Percentiles rank a stretch among this genome's conserved stretches.
Evolutionary conservation across 345 rosid genomes (phyloP).

Genomic region (Microthlaspi erraticum): DNA sequence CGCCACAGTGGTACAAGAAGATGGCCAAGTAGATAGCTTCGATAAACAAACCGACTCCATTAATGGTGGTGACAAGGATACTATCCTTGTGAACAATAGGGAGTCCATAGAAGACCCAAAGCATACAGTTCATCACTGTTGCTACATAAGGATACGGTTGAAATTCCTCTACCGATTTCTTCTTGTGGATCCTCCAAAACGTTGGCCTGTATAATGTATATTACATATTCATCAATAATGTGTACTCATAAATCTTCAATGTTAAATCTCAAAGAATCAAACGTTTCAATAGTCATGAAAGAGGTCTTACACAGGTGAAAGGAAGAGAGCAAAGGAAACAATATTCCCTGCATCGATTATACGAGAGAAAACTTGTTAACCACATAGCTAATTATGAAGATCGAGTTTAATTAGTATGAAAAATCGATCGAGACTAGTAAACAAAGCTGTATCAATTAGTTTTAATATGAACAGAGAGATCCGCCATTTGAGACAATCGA

Average conservation of each 20-base stretch:
- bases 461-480: no score
- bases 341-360: conserved; percentile 52
- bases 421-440: background rate
- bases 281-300: background rate
- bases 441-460: no score
- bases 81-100: conserved; percentile 61
- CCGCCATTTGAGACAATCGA: background rate
- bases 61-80: conserved; percentile 53
- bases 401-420: no score
- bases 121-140: conserved; percentile 53
- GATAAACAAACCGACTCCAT: conserved; percentile 43
- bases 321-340: conserved; percentile 56
- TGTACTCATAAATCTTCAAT: no score
- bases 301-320: conserved; percentile 55
- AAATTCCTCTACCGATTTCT: conserved; percentile 57
- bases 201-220: conserved; percentile 39
- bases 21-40: conserved; percentile 42
- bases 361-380: background rate
- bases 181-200: conserved; percentile 43
- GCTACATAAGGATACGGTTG: conserved; percentile 54
- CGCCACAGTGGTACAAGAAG: conserved; percentile 38
- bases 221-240: no score
- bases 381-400: background rate
- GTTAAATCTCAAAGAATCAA: background rate
- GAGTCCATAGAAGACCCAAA: conserved; percentile 61